Base-by-base conservation (phyloP, 352 stramenopile genomes). In the Phytophthora fragariaefolia region DNA sequence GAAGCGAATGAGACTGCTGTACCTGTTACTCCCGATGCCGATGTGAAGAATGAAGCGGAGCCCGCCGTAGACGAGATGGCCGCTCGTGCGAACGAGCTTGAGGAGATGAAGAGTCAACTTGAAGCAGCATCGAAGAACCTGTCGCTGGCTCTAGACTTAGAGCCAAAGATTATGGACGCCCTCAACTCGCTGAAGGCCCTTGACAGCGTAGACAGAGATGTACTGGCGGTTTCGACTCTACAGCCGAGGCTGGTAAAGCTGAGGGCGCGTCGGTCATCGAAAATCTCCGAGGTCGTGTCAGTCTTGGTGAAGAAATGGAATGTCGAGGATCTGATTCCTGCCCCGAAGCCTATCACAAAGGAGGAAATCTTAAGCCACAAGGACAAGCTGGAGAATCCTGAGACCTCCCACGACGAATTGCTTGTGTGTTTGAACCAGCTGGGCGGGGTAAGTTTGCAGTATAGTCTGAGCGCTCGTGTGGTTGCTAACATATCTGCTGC, bases 391-490 rank as follows among this genome's bases (percentile, higher is more conserved):
- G 64, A 79, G 46, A 64, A 76, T 40, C 17, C 72, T 0, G 62
- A 82, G 18, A 86, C 81, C 27, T 78, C 83, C 3, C 83, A 93
- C 46, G 87, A 95, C 10, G 83, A 92, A 52, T 63, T 95, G n/a
- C 58, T 91, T 40, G 50, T 61, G 26, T 82, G 69, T 50, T 74
- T 95, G 24, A 65, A 72, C n/a, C 60, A 84, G 54, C 73, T 95
- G 17, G 64, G 71, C 8, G 61, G 80, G 80, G 83, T 78, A 18
- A 23, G 63, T 57, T 56, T 63, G 50, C 38, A 43, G 28, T 50
- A 18, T 30, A 8, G 13, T 13, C 13, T 43, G 6, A 17, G 42
- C 10, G 13, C 12, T 47, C 12, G 53, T 40, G 22, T 70, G 10
- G 40, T 27, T n/a, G 9, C 18, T 17, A 17, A 27, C 30, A 57